phyloP scores from a whole-genome alignment of 148 eudicot genomes.

The Beta vulgaris region DNA sequence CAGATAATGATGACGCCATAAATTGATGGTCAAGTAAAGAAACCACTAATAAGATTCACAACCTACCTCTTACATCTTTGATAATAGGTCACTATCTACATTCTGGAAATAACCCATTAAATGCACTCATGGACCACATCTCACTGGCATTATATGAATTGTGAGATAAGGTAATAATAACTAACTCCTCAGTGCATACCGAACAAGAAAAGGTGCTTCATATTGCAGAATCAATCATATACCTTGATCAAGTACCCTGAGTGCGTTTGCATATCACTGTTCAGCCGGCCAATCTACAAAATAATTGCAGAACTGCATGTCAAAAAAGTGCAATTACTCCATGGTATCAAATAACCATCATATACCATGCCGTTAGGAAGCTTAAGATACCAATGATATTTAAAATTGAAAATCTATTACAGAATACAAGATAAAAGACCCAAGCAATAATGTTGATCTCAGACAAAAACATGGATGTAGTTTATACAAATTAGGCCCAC shows the following conservation, averaged over 20 bases:
- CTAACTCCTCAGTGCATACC: background rate
- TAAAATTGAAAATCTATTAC: background rate
- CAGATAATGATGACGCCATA: too few species aligned
- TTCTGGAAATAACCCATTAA: too few species aligned
- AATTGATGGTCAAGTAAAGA: background rate
- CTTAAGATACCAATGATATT: background rate
- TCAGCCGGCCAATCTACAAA: constrained; percentile 74
- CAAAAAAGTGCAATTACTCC: constrained; percentile 48
- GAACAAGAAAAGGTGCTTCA: background rate
- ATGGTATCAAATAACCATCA: constrained; percentile 17
- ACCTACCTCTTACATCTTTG: background rate
- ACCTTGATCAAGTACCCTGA: constrained; percentile 77
- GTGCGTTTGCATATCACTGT: constrained; percentile 46
- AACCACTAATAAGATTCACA: background rate
- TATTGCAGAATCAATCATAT: constrained; percentile 17
- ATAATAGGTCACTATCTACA: background rate
- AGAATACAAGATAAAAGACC: background rate
- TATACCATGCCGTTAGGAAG: background rate
- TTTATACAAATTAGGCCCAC: background rate
- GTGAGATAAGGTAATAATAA: background rate
- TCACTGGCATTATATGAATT: background rate
- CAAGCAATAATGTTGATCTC: background rate
- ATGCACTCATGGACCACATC: background rate
- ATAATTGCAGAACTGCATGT: constrained; percentile 65
- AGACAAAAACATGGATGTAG: background rate